Conservation (phyloP, 257 asterid species). For the Ballota nigra region DNA sequence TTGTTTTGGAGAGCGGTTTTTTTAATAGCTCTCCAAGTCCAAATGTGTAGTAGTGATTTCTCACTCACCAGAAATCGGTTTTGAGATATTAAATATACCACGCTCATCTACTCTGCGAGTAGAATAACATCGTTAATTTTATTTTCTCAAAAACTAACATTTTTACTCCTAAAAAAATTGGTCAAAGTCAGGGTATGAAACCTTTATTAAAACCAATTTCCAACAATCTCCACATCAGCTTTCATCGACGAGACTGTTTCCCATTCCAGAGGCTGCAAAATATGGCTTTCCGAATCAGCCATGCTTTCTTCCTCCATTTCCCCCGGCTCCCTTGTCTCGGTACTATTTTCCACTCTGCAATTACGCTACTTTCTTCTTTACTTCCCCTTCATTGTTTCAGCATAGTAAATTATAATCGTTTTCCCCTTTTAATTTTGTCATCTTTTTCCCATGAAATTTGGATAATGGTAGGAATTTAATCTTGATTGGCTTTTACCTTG, state of each 20-base stretch:
- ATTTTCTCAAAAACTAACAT: too few relatives aligned
- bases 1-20: too few relatives aligned
- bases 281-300: constrained; percentile 72
- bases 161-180: too few relatives aligned
- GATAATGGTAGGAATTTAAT: neutral
- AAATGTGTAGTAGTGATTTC: too few relatives aligned
- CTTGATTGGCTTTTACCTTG: neutral
- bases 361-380: neutral
- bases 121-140: too few relatives aligned
- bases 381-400: neutral
- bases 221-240: constrained; percentile 55
- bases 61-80: too few relatives aligned
- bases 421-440: neutral
- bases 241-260: constrained; percentile 33
- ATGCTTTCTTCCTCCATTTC: constrained; percentile 59
- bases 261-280: constrained; percentile 45
- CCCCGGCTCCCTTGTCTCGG: constrained; percentile 84
- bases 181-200: too few relatives aligned
- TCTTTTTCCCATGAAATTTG: neutral
- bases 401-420: neutral
- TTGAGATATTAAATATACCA: too few relatives aligned
- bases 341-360: constrained; percentile 14
- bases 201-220: too few relatives aligned
- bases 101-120: too few relatives aligned
- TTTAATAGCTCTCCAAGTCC: too few relatives aligned